phyloP scores from a whole-genome alignment of 805 yeast genomes.

The Candida sakaeoensis region DNA sequence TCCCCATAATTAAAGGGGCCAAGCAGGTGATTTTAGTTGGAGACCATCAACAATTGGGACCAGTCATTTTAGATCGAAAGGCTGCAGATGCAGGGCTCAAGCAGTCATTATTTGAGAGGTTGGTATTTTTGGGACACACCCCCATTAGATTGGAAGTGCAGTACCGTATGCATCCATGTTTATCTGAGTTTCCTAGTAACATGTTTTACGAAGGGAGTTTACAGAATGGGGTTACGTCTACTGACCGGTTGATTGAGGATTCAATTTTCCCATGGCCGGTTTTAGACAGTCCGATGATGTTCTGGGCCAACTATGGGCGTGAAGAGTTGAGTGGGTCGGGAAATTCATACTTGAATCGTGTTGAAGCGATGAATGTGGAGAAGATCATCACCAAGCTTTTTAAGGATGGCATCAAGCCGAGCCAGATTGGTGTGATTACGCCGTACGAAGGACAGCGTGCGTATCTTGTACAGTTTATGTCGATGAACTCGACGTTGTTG shows the following conservation, averaged over 20 bases:
- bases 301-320: conserved; percentile 85
- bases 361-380: conserved; percentile 88
- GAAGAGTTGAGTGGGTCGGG: conserved; percentile 86
- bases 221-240: conserved; percentile 86
- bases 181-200: conserved; percentile 84
- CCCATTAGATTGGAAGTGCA: conserved; percentile 89
- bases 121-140: conserved; percentile 74
- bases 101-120: conserved; percentile 84
- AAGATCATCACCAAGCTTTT: conserved; percentile 69
- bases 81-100: conserved; percentile 85
- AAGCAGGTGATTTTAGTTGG: conserved; percentile 89
- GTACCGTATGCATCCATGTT: conserved; percentile 89
- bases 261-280: conserved; percentile 91
- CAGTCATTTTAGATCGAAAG: conserved; percentile 73
- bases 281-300: conserved; percentile 84
- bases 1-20: conserved; percentile 86
- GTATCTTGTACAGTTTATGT: conserved; percentile 74
- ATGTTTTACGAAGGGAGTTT: conserved; percentile 90
- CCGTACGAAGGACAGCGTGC: conserved; percentile 95
- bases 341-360: conserved; percentile 75
- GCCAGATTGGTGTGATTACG: conserved; percentile 87
- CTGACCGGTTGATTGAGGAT: conserved; percentile 54
- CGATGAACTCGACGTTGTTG: conserved; percentile 58
- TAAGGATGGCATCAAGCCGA: conserved; percentile 72
- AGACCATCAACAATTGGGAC: conserved; percentile 94